Evolutionary conservation across 257 asterid genomes (phyloP), one percentile per base, ranked within the genome.

Genomic region (Gardenia jasminoides): DNA sequence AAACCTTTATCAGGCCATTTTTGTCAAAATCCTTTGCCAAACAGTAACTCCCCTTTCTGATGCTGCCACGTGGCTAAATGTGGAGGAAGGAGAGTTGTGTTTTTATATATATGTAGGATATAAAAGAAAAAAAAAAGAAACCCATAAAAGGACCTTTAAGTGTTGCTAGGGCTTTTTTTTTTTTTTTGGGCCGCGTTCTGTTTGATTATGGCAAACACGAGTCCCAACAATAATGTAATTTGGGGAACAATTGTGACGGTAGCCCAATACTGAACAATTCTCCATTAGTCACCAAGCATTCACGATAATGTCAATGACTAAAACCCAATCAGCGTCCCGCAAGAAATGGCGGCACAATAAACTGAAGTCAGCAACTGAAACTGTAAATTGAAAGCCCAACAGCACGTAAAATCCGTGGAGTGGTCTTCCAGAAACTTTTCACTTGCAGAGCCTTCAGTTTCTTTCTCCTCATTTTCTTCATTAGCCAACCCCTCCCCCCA

Each of bases 251-350:
- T 1, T 39, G 41, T 39, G 16, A 39, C 26, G 22, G 0, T 0
- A 15, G 52, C 52, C 73, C 52, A 68, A 20, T 7, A 3, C 0
- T 7, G 52, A 39, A 41, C 8, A 10, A 15, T 3, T 28, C 4
- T 54, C n/a, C 11, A 20, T 36, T 1, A 19, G 1, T 22, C 64
- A 2, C 0, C 26, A 20, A 22, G 22, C 28, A 58, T 20, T 0
- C 22, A 12, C 11, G n/a, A 0, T 0, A 0, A 0, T 2, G 9
- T 1, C 2, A 13, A 13, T 12, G 56, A 48, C 0, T 12, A 1
- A 22, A 59, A 7, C 31, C 64, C 66, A 59, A 3, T 59, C 13
- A 64, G 20, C 12, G 28, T 4, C 39, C 41, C 6, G 30, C 0
- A 1, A 6, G 1, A 24, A 61, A 9, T 26, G 26, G 1, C 17